phyloP scores from a whole-genome alignment of 768 basidiomycete genomes.

The Mycena maculata region DNA sequence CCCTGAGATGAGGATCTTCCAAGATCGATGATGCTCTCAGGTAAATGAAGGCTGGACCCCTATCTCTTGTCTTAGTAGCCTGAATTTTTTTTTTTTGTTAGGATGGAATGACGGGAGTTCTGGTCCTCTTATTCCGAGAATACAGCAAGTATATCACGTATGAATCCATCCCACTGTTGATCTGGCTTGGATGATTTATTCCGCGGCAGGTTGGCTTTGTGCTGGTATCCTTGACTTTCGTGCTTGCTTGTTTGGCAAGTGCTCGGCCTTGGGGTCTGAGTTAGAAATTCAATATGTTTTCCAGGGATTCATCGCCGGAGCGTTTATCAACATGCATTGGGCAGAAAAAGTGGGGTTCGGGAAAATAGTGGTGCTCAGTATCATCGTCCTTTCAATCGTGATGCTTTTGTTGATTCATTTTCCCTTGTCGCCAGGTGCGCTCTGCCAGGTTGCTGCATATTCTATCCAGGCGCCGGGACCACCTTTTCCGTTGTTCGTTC shows the following conservation, averaged over 20 bases:
- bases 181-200: neutral
- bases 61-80: neutral
- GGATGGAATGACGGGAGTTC: slow-evolving; percentile 22
- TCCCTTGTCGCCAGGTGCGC: slow-evolving; percentile 49
- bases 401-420: slow-evolving; percentile 10
- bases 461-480: slow-evolving; percentile 58
- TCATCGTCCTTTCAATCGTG: neutral
- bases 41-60: neutral
- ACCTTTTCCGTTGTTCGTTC: slow-evolving; percentile 63
- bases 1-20: neutral
- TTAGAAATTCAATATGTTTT: neutral
- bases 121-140: slow-evolving; percentile 30
- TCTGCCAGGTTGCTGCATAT: slow-evolving; percentile 57
- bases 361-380: slow-evolving; percentile 44
- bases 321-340: slow-evolving; percentile 59
- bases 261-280: neutral
- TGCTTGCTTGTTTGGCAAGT: slow-evolving; percentile 44
- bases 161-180: neutral
- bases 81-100: neutral
- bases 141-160: slow-evolving; percentile 33
- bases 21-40: slow-evolving; percentile 20
- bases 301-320: slow-evolving; percentile 63
- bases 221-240: slow-evolving; percentile 65
- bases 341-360: slow-evolving; percentile 60
- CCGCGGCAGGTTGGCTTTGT: slow-evolving; percentile 53